Conservation (phyloP, 75 land plant species). For the Sequoia sempervirens region DNA sequence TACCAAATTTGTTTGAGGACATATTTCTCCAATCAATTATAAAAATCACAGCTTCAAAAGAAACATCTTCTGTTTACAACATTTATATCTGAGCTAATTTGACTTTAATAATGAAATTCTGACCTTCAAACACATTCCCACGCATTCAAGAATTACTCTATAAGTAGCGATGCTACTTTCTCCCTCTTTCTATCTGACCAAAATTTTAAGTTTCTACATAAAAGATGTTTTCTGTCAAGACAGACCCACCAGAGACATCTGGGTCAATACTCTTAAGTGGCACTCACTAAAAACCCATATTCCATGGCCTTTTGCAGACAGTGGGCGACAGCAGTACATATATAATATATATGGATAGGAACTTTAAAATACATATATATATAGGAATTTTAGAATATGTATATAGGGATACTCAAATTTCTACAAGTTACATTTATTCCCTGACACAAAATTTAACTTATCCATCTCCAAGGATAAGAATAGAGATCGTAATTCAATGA, state of each 20-base stretch:
- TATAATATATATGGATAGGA: too few species aligned
- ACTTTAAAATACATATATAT: too few species aligned
- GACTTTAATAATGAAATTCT: neutral
- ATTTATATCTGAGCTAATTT: neutral
- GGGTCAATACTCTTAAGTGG: neutral
- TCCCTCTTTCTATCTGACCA: neutral
- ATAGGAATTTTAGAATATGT: too few species aligned
- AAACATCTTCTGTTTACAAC: neutral
- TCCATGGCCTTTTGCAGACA: too few species aligned
- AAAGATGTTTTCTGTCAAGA: neutral
- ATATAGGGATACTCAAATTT: too few species aligned
- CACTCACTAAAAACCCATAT: neutral
- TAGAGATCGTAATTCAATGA: too few species aligned
- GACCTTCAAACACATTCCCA: neutral
- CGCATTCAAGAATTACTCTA: neutral
- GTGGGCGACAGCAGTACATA: too few species aligned
- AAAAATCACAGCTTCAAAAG: neutral
- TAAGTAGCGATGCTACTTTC: neutral
- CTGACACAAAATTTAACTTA: too few species aligned
- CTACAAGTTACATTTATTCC: too few species aligned
- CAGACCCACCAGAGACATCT: neutral
- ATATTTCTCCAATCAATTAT: neutral
- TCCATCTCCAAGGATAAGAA: too few species aligned
- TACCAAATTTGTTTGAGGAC: neutral
- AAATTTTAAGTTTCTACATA: neutral